Evolutionary conservation across 2,329 filamentous ascomycete genomes (phyloP).

Genomic region (Nigrograna mackinnonii): DNA sequence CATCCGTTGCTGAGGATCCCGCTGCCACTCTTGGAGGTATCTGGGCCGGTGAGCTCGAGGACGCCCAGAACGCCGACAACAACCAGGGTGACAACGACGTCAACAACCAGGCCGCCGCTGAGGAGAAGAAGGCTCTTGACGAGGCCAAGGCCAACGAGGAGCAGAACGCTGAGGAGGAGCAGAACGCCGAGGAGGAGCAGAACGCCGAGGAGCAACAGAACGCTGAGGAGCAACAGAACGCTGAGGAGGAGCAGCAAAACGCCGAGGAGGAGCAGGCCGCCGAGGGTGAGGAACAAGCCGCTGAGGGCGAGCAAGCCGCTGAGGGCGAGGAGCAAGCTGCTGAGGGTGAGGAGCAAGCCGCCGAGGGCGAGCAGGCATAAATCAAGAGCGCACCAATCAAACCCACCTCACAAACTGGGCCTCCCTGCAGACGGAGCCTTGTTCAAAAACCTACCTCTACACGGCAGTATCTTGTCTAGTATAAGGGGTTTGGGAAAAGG

Average conservation of each 20-base stretch:
- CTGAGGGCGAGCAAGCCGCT: background rate
- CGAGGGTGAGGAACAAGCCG: background rate
- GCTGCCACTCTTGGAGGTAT: constrained; percentile 28
- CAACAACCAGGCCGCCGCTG: constrained; percentile 20
- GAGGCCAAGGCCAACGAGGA: constrained; percentile 2
- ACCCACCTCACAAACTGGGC: background rate
- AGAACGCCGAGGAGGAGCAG: background rate
- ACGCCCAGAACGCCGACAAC: constrained; percentile 25
- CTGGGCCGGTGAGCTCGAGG: constrained; percentile 29
- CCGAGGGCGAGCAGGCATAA: background rate
- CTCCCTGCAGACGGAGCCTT: background rate
- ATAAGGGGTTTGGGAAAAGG: no score
- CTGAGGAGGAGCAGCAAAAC: background rate
- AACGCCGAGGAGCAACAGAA: background rate
- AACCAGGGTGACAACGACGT: constrained; percentile 23
- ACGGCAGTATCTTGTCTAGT: no score
- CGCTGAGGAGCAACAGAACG: background rate
- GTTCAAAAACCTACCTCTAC: no score
- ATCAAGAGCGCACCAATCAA: no score
- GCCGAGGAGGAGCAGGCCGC: background rate
- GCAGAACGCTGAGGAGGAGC: background rate
- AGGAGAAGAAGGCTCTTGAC: constrained; percentile 22
- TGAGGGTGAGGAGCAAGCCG: background rate
- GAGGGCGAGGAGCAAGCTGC: background rate
- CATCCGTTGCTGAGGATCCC: constrained; percentile 25